A percentile compares a stretch with the other conserved stretches of the same genome.
phyloP scores from a whole-genome alignment of 495 filamentous ascomycete genomes.

The Pseudomonodictys pantanalensis region DNA sequence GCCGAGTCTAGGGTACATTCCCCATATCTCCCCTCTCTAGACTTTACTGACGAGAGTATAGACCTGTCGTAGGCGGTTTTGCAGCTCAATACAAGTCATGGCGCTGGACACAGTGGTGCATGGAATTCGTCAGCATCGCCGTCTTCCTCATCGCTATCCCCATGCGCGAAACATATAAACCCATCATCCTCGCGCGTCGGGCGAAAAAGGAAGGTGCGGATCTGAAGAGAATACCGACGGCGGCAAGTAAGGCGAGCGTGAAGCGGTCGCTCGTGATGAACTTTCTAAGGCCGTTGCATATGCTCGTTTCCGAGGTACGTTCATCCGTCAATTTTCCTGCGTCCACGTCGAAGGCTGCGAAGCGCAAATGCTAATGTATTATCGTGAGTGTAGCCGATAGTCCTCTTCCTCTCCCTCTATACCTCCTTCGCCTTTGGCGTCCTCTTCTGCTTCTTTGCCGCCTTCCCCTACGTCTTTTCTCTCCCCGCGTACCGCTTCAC shows the following conservation, averaged over 20 bases:
- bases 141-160: slow-evolving; percentile 41
- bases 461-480: slow-evolving; percentile 50
- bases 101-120: slow-evolving; percentile 61
- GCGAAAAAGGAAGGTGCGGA: slow-evolving; percentile 46
- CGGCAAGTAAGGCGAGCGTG: slow-evolving; percentile 30
- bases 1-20: slow-evolving; percentile 48
- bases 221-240: slow-evolving; percentile 37
- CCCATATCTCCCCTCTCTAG: neutral
- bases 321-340: too few relatives aligned
- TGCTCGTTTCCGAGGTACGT: slow-evolving; percentile 57
- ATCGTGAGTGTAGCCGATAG: slow-evolving; percentile 63
- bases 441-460: slow-evolving; percentile 65
- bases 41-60: slow-evolving; percentile 6
- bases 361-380: too few relatives aligned
- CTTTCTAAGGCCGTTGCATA: slow-evolving; percentile 58
- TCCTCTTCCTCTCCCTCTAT: slow-evolving; percentile 60
- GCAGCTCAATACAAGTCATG: slow-evolving; percentile 55
- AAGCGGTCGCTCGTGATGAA: slow-evolving; percentile 55
- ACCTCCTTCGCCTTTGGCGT: slow-evolving; percentile 61
- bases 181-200: slow-evolving; percentile 55
- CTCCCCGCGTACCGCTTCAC: slow-evolving; percentile 26
- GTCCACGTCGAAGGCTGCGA: too few relatives aligned
- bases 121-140: slow-evolving; percentile 49
- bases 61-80: slow-evolving; percentile 64
- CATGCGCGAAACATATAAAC: slow-evolving; percentile 62